phyloP scores from a whole-genome alignment of 495 filamentous ascomycete species.

The Penicillium coffeae region DNA sequence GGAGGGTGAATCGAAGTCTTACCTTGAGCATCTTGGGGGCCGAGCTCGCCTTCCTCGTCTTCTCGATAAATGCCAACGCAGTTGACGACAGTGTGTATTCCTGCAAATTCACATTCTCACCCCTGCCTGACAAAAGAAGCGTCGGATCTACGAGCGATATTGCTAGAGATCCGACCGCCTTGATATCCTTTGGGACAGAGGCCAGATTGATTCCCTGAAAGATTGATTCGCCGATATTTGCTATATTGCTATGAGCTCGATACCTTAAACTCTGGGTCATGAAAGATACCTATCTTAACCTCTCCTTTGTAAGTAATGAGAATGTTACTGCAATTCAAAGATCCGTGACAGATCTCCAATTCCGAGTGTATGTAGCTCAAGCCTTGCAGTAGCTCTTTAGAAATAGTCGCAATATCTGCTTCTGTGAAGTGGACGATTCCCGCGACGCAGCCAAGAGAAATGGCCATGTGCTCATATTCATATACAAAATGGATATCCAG shows the following conservation, averaged over 20 bases:
- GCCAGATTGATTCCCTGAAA: not conserved
- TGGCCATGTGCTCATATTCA: constrained; percentile 11
- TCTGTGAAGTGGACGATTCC: constrained; percentile 9
- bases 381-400: constrained; percentile 6
- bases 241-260: not conserved
- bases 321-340: constrained; percentile 6
- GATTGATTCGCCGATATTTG: constrained; percentile 12
- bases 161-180: constrained; percentile 3
- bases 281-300: constrained; percentile 10
- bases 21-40: not conserved
- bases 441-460: constrained; percentile 4
- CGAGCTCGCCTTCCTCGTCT: not conserved
- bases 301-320: constrained; percentile 4
- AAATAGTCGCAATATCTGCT: constrained; percentile 13
- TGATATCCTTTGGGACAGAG: constrained; percentile 1
- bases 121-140: too few relatives aligned
- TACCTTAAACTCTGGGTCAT: not conserved
- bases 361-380: constrained; percentile 8
- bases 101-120: too few relatives aligned
- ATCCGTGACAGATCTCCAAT: constrained; percentile 5
- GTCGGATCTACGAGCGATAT: too few relatives aligned
- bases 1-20: not conserved
- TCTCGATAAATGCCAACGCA: too few relatives aligned
- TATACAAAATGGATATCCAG: constrained; percentile 4
- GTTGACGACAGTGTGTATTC: too few relatives aligned